Percentiles rank a stretch among this genome's conserved stretches.
Conservation (phyloP, 2,329 filamentous ascomycete genomes). For the Penicillium sp. region DNA sequence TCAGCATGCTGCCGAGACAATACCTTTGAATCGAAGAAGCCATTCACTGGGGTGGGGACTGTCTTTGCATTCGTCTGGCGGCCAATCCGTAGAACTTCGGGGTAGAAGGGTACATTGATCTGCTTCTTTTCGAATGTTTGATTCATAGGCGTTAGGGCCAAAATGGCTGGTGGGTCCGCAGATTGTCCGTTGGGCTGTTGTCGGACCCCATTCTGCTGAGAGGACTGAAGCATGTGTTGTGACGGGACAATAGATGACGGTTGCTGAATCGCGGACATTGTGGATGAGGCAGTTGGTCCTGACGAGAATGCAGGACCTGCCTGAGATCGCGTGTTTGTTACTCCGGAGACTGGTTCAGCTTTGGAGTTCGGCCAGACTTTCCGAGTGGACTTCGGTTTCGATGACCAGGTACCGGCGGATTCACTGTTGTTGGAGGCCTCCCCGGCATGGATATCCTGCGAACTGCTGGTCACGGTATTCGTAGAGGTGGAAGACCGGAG, state of each 20-base stretch:
- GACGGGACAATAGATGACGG: constrained; percentile 67
- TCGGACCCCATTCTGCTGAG: constrained; percentile 63
- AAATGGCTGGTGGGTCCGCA: constrained; percentile 70
- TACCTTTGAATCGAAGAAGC: constrained; percentile 98
- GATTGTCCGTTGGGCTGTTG: constrained; percentile 48
- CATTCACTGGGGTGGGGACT: constrained; percentile 85
- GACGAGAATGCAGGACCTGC: constrained; percentile 63
- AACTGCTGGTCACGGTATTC: constrained; percentile 40
- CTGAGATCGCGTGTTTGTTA: constrained; percentile 66
- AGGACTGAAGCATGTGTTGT: constrained; percentile 69
- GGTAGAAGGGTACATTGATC: constrained; percentile 87
- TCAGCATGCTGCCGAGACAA: constrained; percentile 95
- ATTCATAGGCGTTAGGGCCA: constrained; percentile 88
- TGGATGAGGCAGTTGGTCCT: constrained; percentile 62
- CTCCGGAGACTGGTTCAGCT: constrained; percentile 66
- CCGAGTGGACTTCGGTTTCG: constrained; percentile 52
- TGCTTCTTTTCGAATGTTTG: constrained; percentile 97
- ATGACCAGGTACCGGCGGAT: constrained; percentile 42
- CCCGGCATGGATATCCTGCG: constrained; percentile 44
- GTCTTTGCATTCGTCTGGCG: constrained; percentile 98
- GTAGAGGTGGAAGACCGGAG: constrained; percentile 66
- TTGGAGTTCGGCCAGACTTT: constrained; percentile 70
- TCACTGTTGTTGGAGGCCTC: constrained; percentile 43
- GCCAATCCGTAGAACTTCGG: constrained; percentile 93
- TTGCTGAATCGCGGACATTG: constrained; percentile 67